Conservation (phyloP, 225 moss, liverwort and hornwort genomes). For the Anthoceros angustus region DNA sequence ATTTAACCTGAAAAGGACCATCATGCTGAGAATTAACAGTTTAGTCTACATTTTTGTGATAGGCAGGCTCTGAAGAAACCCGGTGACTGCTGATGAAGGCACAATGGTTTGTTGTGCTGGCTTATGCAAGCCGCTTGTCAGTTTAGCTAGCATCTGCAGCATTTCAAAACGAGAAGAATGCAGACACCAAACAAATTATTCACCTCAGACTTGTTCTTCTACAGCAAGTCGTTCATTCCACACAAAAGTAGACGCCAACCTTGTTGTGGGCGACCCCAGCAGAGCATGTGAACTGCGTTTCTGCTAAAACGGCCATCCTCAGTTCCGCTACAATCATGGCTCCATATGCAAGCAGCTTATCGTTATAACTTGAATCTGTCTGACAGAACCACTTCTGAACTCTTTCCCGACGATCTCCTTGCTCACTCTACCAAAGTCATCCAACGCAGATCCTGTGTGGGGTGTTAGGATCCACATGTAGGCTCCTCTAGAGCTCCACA, state of each 20-base stretch:
- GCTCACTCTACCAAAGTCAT: slow-evolving; percentile 20
- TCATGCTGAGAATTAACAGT: background rate
- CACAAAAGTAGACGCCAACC: slow-evolving; percentile 14
- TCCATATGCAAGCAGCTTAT: slow-evolving; percentile 71
- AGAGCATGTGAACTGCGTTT: slow-evolving; percentile 85
- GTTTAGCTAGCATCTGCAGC: slow-evolving; percentile 91
- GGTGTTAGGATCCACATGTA: background rate
- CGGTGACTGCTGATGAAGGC: slow-evolving; percentile 48
- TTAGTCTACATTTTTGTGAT: slow-evolving; percentile 67
- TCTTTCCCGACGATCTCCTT: slow-evolving; percentile 22
- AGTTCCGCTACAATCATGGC: slow-evolving; percentile 74
- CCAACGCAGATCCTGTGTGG: background rate
- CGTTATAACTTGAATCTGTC: slow-evolving; percentile 42
- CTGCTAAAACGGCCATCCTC: slow-evolving; percentile 46
- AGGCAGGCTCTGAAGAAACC: slow-evolving; percentile 49
- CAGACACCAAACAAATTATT: background rate
- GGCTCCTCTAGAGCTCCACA: background rate
- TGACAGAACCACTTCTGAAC: slow-evolving; percentile 56
- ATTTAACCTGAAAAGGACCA: background rate
- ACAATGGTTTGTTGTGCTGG: slow-evolving; percentile 85
- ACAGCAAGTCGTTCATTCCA: background rate
- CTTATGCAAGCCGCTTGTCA: slow-evolving; percentile 89
- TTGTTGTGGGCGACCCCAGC: slow-evolving; percentile 90
- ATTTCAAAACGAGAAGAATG: background rate
- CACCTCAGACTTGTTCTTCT: no score